A percentile compares a stretch with the other conserved stretches of the same genome.
Evolutionary conservation across 768 basidiomycete genomes (phyloP).

Genomic region (Gloeopeniophorella convolvens): DNA sequence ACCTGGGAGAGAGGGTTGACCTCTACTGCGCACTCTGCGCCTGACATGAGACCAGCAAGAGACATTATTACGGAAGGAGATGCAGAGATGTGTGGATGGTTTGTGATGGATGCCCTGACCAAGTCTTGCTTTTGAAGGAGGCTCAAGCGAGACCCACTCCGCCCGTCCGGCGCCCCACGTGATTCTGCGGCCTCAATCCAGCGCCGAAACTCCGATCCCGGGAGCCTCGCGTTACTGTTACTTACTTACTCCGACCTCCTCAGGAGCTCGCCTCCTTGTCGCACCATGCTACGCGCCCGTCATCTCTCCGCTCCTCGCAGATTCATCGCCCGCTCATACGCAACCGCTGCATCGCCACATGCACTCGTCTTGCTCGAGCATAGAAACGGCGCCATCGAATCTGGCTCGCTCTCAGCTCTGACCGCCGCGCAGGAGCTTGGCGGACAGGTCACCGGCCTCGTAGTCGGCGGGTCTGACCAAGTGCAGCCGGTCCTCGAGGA

Average conservation of each 20-base stretch:
- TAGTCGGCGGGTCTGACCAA: constrained; percentile 64
- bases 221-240: no score
- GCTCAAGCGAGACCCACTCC: no score
- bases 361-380: constrained; percentile 91
- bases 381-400: constrained; percentile 69
- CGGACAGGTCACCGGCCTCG: constrained; percentile 74
- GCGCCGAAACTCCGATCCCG: neutral
- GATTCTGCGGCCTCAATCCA: neutral
- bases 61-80: constrained; percentile 44
- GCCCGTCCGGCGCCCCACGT: constrained; percentile 1
- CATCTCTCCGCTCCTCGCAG: neutral
- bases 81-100: constrained; percentile 18
- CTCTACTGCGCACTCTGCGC: constrained; percentile 80
- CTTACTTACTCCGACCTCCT: neutral
- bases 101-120: neutral
- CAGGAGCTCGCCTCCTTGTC: neutral
- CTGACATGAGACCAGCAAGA: constrained; percentile 74
- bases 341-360: constrained; percentile 56
- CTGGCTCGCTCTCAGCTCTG: constrained; percentile 82
- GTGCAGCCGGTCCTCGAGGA: constrained; percentile 60
- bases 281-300: constrained; percentile 8
- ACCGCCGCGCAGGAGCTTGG: constrained; percentile 86
- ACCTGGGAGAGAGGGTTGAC: constrained; percentile 86
- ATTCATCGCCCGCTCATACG: constrained; percentile 40
- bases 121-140: no score